These are phyloP conservation scores for Colletotrichum sp. DNA, from an alignment of 2,329 filamentous ascomycete species.

Conservation along the genomic window DNA sequence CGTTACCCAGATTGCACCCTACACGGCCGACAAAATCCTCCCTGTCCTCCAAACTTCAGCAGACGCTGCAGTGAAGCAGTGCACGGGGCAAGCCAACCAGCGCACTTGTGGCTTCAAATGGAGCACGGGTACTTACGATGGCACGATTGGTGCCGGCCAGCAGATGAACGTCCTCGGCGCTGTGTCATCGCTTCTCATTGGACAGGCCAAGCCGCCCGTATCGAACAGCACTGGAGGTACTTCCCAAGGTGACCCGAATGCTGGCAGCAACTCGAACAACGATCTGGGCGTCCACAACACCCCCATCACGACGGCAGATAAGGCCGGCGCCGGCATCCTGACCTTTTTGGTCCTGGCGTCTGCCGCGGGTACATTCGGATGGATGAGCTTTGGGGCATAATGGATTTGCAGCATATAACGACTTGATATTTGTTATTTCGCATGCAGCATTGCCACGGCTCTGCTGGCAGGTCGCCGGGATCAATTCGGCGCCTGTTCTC, in stretches of 20 bases:
- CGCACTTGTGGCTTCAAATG: slow-evolving; percentile 62
- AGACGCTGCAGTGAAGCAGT: slow-evolving; percentile 58
- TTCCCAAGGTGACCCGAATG: slow-evolving; percentile 47
- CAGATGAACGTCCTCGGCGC: slow-evolving; percentile 64
- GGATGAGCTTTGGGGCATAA: slow-evolving; percentile 52
- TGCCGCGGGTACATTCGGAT: slow-evolving; percentile 47
- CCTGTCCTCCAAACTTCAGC: slow-evolving; percentile 59
- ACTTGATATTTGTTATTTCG: slow-evolving; percentile 9
- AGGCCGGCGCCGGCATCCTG: slow-evolving; percentile 52
- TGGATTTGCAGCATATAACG: not conserved
- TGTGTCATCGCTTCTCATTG: slow-evolving; percentile 57
- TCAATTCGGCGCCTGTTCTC: not conserved
- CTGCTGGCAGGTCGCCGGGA: not conserved
- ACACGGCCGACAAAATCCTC: slow-evolving; percentile 53
- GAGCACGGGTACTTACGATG: slow-evolving; percentile 56
- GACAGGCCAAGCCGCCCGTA: slow-evolving; percentile 43
- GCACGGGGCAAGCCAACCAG: slow-evolving; percentile 53
- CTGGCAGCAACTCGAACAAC: slow-evolving; percentile 41
- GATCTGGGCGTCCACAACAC: slow-evolving; percentile 32
- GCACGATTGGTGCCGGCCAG: slow-evolving; percentile 62
- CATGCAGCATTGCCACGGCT: not conserved
- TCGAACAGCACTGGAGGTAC: slow-evolving; percentile 57
- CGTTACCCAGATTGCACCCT: slow-evolving; percentile 59
- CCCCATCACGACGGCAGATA: slow-evolving; percentile 48
- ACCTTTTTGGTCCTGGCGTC: slow-evolving; percentile 49